Conservation (phyloP, 345 rosid genomes). For the Kandelia obovata region DNA sequence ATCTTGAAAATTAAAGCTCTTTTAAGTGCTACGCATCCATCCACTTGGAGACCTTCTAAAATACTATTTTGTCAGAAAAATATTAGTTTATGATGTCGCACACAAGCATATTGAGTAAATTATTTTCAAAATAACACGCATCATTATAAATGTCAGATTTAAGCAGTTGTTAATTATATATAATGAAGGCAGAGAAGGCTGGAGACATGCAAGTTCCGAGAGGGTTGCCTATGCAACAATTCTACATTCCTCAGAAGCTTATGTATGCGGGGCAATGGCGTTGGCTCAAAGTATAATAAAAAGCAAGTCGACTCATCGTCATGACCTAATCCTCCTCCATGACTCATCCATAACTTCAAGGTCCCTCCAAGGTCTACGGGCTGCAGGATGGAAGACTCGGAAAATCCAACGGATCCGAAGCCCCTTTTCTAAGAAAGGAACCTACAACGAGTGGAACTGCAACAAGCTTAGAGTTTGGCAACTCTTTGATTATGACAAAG, state of each 20-base stretch:
- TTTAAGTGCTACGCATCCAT: too few relatives aligned
- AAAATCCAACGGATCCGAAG: constrained; percentile 52
- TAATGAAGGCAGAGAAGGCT: constrained; percentile 27
- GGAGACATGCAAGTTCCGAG: constrained; percentile 13
- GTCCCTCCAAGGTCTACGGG: constrained; percentile 44
- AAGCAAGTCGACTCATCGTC: constrained; percentile 30
- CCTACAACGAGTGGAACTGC: constrained; percentile 94
- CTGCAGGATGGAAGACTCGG: constrained; percentile 64
- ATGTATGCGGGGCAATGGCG: constrained; percentile 89
- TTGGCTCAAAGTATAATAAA: constrained; percentile 72
- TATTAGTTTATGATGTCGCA: too few relatives aligned
- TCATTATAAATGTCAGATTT: background rate
- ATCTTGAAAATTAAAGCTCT: too few relatives aligned
- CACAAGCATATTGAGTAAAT: too few relatives aligned
- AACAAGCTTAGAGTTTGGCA: constrained; percentile 83
- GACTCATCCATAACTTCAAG: constrained; percentile 42
- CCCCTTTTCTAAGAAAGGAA: constrained; percentile 43
- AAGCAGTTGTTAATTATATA: background rate
- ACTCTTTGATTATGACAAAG: constrained; percentile 48
- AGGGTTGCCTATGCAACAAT: constrained; percentile 72
- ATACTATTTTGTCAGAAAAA: too few relatives aligned
- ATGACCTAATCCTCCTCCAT: constrained; percentile 66
- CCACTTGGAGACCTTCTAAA: too few relatives aligned
- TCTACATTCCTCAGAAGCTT: constrained; percentile 80
- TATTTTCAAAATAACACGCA: too few relatives aligned